Base-by-base conservation (phyloP, 2,329 filamentous ascomycete species). In the Neurospora crassa region DNA sequence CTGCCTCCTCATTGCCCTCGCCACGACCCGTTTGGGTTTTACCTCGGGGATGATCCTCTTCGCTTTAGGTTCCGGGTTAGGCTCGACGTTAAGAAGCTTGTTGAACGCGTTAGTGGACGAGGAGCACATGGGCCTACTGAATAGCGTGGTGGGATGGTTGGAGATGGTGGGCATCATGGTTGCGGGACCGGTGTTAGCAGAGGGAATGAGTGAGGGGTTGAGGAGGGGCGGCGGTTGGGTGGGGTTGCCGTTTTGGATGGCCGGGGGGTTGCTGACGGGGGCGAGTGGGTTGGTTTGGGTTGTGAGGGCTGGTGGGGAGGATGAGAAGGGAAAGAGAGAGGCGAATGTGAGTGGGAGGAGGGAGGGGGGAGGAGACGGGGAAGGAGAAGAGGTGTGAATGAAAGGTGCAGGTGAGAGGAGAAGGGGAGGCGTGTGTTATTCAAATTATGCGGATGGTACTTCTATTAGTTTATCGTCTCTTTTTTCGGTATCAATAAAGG, bases 21-120 rank as follows among this genome's bases (percentile, higher is more conserved):
- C 84, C 0, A 74, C 72, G 6, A 79, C 75, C 0, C 80, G 81
- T 0, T 76, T 75, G 73, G 67, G 83, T 1, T 78, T 84, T 42
- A 75, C 71, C 3, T 11, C 74, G 18, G 82, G 83, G 1, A 81
- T 88, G 40, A 76, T 85, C 29, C 77, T 85, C 16, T 81, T 82
- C 14, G 82, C 82, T 4, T 72, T 86, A 1, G 86, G 87, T 0
- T 74, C 75, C 16, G 86, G 86, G 6, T 81, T 84, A 67, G 69
- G 75, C 0, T 75, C 83, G 0, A 75, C 87, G 1, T 76, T 84
- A 20, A 82, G 87, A 42, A 84, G 83, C 3, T 77, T 89, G 7
- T 76, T 88, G n/a, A 87, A 84, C 67, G 81, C 82, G 11, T 76
- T 88, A 12, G 84, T 89, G 14, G 85, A 87, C 74, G 81, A 83